Conservation (phyloP, 768 basidiomycete species). For the Suillus plorans region DNA sequence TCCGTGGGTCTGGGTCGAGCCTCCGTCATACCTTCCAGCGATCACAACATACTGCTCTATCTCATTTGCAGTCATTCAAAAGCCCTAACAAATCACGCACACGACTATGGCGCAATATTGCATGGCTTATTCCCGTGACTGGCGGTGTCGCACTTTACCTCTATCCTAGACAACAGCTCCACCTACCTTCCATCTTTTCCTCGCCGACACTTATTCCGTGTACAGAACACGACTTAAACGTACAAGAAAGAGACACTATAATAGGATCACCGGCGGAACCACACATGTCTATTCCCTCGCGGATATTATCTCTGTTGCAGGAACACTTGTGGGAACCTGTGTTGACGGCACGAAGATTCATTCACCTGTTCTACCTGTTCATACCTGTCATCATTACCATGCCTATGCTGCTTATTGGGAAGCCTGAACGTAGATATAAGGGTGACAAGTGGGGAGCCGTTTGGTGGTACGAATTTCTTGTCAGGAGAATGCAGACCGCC, state of each 20-base stretch:
- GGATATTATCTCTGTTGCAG: conserved; percentile 49
- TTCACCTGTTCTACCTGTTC: conserved; percentile 81
- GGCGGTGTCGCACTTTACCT: conserved; percentile 56
- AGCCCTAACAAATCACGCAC: conserved; percentile 27
- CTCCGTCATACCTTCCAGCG: conserved; percentile 30
- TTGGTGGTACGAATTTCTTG: conserved; percentile 96
- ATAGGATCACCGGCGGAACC: conserved; percentile 73
- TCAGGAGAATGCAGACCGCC: conserved; percentile 87
- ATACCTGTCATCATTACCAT: conserved; percentile 80
- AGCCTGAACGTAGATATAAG: conserved; percentile 49
- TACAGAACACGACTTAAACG: conserved; percentile 13
- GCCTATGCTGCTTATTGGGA: conserved; percentile 80
- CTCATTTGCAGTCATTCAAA: conserved; percentile 34
- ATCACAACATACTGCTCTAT: conserved; percentile 10
- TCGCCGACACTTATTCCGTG: conserved; percentile 51
- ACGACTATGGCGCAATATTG: conserved; percentile 23
- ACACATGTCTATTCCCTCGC: conserved; percentile 43
- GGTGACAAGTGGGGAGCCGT: conserved; percentile 91
- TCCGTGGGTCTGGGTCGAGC: neutral
- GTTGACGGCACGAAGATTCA: conserved; percentile 77
- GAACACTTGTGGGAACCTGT: conserved; percentile 80
- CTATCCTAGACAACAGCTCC: conserved; percentile 40
- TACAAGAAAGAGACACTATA: conserved; percentile 24
- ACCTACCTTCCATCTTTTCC: conserved; percentile 49
- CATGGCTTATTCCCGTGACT: conserved; percentile 59